Percentiles rank a stretch among this genome's conserved stretches.
phyloP scores from a whole-genome alignment of 352 stramenopile genomes.

The Pythium insidiosum region DNA sequence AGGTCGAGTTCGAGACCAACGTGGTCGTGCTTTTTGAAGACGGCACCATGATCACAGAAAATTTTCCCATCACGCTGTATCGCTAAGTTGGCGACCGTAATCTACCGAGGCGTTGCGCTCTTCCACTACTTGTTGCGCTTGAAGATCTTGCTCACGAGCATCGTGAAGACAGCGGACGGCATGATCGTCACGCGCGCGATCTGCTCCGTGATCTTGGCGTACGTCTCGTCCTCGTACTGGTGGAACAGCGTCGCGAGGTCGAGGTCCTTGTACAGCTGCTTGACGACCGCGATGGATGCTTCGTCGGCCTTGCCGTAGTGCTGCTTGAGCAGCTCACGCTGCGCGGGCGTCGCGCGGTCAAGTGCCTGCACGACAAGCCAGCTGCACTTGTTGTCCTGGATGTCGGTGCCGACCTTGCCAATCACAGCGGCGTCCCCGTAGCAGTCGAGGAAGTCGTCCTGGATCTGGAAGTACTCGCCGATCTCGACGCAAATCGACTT shows the following conservation, averaged over 20 bases:
- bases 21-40: slow-evolving; percentile 90
- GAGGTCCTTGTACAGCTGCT: slow-evolving; percentile 92
- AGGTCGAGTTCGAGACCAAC: slow-evolving; percentile 91
- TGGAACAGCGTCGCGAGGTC: slow-evolving; percentile 85
- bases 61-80: slow-evolving; percentile 84
- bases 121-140: slow-evolving; percentile 96
- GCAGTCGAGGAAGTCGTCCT: slow-evolving; percentile 99
- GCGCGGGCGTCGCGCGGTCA: slow-evolving; percentile 46
- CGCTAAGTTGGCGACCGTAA: slow-evolving; percentile 27
- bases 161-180: slow-evolving; percentile 89
- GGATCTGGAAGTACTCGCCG: slow-evolving; percentile 99
- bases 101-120: too few species aligned
- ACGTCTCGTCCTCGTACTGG: slow-evolving; percentile 92
- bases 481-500: slow-evolving; percentile 95
- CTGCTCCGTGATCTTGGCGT: slow-evolving; percentile 67
- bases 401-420: slow-evolving; percentile 96
- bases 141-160: slow-evolving; percentile 95
- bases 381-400: slow-evolving; percentile 99
- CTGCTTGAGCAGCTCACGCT: slow-evolving; percentile 83
- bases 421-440: slow-evolving; percentile 92
- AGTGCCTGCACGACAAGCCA: slow-evolving; percentile 97
- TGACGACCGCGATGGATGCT: slow-evolving; percentile 83
- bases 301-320: slow-evolving; percentile 89
- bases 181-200: slow-evolving; percentile 82
- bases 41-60: slow-evolving; percentile 88